A percentile compares a stretch with the other conserved stretches of the same genome.
Conservation (phyloP, 805 yeast species). For the Monosporozyma aerobia region DNA sequence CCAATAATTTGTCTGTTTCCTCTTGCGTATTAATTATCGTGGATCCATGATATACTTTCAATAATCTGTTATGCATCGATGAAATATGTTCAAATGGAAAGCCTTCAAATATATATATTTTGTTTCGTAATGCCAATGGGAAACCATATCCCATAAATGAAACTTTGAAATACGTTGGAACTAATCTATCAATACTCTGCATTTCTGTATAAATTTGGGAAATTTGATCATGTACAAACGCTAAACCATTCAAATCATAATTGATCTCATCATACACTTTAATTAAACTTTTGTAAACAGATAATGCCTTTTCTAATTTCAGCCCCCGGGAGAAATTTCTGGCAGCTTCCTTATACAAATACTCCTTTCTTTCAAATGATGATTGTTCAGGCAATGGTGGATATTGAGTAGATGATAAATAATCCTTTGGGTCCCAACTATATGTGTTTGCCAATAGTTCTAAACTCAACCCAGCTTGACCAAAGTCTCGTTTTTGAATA, state of each 20-base stretch:
- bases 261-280: constrained; percentile 64
- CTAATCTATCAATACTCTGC: constrained; percentile 59
- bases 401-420: constrained; percentile 45
- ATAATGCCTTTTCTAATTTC: constrained; percentile 71
- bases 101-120: constrained; percentile 77
- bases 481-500: constrained; percentile 47
- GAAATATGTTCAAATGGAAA: constrained; percentile 80
- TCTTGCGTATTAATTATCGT: constrained; percentile 50
- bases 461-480: constrained; percentile 77
- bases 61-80: constrained; percentile 67
- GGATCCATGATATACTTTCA: constrained; percentile 74
- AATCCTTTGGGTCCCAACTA: constrained; percentile 56
- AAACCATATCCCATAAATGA: constrained; percentile 78
- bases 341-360: constrained; percentile 61
- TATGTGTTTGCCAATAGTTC: constrained; percentile 71
- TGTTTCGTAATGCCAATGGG: constrained; percentile 66
- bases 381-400: constrained; percentile 76
- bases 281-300: constrained; percentile 65
- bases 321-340: constrained; percentile 59
- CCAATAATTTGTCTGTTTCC: constrained; percentile 43
- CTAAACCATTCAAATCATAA: constrained; percentile 67
- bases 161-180: constrained; percentile 72
- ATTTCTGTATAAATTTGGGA: constrained; percentile 59
- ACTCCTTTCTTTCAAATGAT: constrained; percentile 72
- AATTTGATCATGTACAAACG: constrained; percentile 59